Base-by-base conservation (phyloP, 176 grass and related monocot species). In the Oryza longistaminata region DNA sequence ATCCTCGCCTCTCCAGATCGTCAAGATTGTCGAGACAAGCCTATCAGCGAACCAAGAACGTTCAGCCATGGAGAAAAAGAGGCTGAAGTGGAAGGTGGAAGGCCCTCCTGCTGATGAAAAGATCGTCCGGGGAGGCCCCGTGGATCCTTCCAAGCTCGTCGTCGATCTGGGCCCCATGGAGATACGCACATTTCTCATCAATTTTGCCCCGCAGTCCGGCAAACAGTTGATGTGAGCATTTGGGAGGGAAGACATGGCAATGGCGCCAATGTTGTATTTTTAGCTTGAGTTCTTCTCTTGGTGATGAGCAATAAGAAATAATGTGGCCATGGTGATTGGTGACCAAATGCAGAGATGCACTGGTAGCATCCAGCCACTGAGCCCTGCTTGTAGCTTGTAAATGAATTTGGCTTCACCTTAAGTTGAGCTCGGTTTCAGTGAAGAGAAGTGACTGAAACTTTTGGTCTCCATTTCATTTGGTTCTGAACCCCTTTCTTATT, bases 21-120 rank as follows among this genome's bases (percentile, higher is more conserved):
- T 31, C 79, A 93, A 95, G 74, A 89, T 98, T 21, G 49, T 46
- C 13, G 96, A 98, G 77, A 95, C 62, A 48, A 98, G 84, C 83
- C 50, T 98, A 80, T 98, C 93, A 7, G 96, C 89, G 33, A 98
- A 98, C 83, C 96, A 98, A 90, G 89, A 93, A 68, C 90, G 89
- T 2, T 24, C 75, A 3, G 53, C 69, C 77, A 95, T 98, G 96
- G 93, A 98, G 89, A 95, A 92, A 85, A 95, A 90, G 78, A 94
- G 91, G 65, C 73, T 98, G 87, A 95, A 95, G 76, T 98, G 91
- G 87, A 95, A 88, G 83, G 87, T 77, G 17, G 70, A 89, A 74
- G 96, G 84, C 19, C 64, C 87, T 78, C 16, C 76, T 11, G 88
- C 64, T 13, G 17, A 37, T 12, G 85, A 88, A 81, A 89, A 82